Evolutionary conservation across 495 filamentous ascomycete genomes (phyloP), one percentile per base, ranked within the genome.

Genomic region (Tuber umbilicatum): DNA sequence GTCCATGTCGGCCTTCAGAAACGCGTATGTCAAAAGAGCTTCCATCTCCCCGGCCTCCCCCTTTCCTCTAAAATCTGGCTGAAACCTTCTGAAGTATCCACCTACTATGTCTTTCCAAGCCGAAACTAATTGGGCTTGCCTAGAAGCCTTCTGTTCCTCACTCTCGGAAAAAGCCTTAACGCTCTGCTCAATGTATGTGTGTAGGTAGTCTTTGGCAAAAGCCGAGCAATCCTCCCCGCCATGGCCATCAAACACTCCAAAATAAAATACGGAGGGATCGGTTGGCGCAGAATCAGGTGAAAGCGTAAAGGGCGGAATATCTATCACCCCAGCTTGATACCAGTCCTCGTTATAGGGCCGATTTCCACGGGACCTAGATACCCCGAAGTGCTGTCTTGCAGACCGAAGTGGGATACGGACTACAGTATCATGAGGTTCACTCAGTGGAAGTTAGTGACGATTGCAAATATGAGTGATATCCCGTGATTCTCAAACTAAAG

Each of bases 341-440:
- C 93, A 87, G 80, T 99, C 95, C 85, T 99, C 96, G 84, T 99
- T 99, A 81, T 92, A 90, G 16, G 89, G 89, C 2, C 95, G 87
- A 55, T 90, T 91, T 17, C 95, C 95, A 5, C 95, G 89, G 38
- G 92, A 92, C 16, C 90, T 86, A 16, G 89, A 87, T 37, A 88
- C 91, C 35, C 95, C 95, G 79, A 94, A 99, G 83, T 99, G 95
- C 81, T 98, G 94, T 80, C 98, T 99, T 64, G 95, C 95, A 79
- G 90, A 94, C 74, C 90, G 90, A 35, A 99, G 85, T 0, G 95
- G 95, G 77, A 99, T 98, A n/a, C 95, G 93, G 35, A 99, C 95
- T n/a, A 98, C 94, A 0, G 94, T 97, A 35, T 64, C 55, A 31
- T 64, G 55, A 17, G 27, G 55, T 27, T 64, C 55, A 64, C 55